Conservation (phyloP, 148 eudicot species). For the Oxyria digyna region DNA sequence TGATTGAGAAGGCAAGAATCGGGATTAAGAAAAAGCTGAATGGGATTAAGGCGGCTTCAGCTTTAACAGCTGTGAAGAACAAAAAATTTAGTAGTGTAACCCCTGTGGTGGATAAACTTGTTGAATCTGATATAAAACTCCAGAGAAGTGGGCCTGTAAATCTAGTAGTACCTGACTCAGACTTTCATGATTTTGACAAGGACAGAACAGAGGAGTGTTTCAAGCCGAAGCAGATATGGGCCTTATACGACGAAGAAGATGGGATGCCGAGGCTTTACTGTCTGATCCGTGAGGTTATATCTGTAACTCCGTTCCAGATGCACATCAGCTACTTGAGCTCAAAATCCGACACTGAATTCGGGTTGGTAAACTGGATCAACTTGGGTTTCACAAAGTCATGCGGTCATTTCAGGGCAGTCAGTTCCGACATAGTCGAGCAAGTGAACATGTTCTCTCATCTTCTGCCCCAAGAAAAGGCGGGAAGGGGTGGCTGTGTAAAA, state of each 20-base stretch:
- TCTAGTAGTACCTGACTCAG: constrained; percentile 90
- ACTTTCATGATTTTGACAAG: constrained; percentile 95
- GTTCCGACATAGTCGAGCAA: constrained; percentile 57
- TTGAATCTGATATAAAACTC: constrained; percentile 20
- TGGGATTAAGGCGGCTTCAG: constrained; percentile 28
- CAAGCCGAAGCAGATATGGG: constrained; percentile 97
- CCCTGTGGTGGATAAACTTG: constrained; percentile 23
- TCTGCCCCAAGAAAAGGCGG: constrained; percentile 60
- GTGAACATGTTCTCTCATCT: constrained; percentile 93
- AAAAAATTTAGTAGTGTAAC: constrained; percentile 9
- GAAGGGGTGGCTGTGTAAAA: constrained; percentile 80
- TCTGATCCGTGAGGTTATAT: constrained; percentile 70
- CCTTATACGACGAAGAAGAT: constrained; percentile 94
- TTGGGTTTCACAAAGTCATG: constrained; percentile 90
- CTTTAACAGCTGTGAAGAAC: neutral
- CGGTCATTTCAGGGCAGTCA: constrained; percentile 70
- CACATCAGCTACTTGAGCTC: constrained; percentile 79
- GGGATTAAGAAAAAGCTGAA: constrained; percentile 43
- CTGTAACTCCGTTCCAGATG: constrained; percentile 73
- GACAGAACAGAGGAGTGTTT: constrained; percentile 88
- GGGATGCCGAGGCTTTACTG: constrained; percentile 99
- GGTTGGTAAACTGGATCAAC: constrained; percentile 63
- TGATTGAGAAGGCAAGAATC: constrained; percentile 60
- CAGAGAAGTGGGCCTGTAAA: constrained; percentile 43
- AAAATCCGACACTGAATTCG: constrained; percentile 76